phyloP scores from a whole-genome alignment of 768 basidiomycete genomes.

The Naematelia encephala region DNA sequence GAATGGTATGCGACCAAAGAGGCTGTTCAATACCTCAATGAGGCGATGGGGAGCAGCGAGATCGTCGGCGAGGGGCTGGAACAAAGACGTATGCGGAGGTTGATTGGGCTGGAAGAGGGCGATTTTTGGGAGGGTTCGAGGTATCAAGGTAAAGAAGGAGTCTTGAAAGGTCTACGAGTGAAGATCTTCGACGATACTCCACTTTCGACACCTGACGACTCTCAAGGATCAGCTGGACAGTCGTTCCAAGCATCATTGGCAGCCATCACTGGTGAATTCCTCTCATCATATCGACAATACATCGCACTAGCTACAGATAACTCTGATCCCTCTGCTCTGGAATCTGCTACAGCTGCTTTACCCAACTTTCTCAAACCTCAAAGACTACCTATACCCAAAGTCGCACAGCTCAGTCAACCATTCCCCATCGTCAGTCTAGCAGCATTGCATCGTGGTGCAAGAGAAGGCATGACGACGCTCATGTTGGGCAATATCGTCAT shows the following conservation, averaged over 20 bases:
- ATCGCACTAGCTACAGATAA: not conserved
- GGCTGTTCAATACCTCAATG: constrained; percentile 67
- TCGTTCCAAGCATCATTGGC: constrained; percentile 15
- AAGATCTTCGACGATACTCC: constrained; percentile 20
- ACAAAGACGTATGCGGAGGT: constrained; percentile 48
- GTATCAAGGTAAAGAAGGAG: constrained; percentile 31
- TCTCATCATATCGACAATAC: constrained; percentile 11
- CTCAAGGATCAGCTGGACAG: constrained; percentile 7
- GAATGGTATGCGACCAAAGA: constrained; percentile 79
- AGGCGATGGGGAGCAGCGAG: constrained; percentile 59
- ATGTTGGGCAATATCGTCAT: constrained; percentile 38
- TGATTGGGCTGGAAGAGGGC: constrained; percentile 35
- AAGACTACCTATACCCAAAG: constrained; percentile 29
- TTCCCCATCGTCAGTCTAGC: constrained; percentile 37
- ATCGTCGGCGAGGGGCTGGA: constrained; percentile 75
- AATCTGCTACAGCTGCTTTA: constrained; percentile 1
- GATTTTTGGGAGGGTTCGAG: constrained; percentile 39
- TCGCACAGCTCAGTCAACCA: constrained; percentile 28
- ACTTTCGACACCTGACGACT: not conserved
- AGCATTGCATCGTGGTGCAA: constrained; percentile 19
- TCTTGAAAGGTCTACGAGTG: constrained; percentile 22
- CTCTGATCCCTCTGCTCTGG: not conserved
- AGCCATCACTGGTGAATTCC: constrained; percentile 10
- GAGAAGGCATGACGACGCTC: constrained; percentile 40
- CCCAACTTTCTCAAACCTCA: constrained; percentile 35